A percentile compares a stretch with the other conserved stretches of the same genome.
Evolutionary conservation across 1,284 basidiomycete species (phyloP).

Genomic region (Fistulinella cinereoalba): DNA sequence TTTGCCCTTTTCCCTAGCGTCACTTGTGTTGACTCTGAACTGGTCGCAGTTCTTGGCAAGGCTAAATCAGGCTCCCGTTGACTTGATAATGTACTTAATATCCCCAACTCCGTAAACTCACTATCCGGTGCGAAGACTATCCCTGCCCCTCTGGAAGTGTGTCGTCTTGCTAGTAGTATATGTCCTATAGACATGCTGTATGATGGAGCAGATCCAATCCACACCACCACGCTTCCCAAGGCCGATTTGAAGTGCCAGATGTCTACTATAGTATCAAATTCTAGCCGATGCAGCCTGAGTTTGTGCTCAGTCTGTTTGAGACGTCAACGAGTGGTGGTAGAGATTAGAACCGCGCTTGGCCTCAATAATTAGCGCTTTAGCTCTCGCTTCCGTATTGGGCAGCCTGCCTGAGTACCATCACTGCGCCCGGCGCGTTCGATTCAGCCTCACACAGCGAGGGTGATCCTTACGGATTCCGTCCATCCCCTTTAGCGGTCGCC

Average conservation of each 20-base stretch:
- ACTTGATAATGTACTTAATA: slow-evolving; percentile 18
- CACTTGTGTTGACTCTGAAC: slow-evolving; percentile 5
- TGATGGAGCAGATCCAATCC: no score
- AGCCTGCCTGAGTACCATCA: slow-evolving; percentile 14
- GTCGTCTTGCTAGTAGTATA: no score
- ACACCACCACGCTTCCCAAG: no score
- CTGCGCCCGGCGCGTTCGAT: slow-evolving; percentile 7
- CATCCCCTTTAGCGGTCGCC: slow-evolving; percentile 12
- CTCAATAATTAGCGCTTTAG: slow-evolving; percentile 11
- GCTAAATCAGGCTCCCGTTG: slow-evolving; percentile 12
- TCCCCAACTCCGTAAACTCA: no score
- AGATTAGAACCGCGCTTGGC: not conserved
- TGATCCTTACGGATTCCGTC: slow-evolving; percentile 32
- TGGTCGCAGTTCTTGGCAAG: slow-evolving; percentile 18
- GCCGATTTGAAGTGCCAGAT: no score
- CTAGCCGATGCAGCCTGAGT: not conserved
- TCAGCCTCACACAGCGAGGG: slow-evolving; percentile 19
- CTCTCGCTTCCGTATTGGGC: slow-evolving; percentile 29
- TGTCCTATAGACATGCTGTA: no score
- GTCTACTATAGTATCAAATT: no score
- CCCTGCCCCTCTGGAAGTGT: no score
- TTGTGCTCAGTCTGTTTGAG: not conserved
- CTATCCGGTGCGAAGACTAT: no score
- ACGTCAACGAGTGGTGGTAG: slow-evolving; percentile 3
- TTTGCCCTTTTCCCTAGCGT: slow-evolving; percentile 41